These are phyloP conservation scores for Cyclotella cryptica DNA, from an alignment of 108 stramenopile genomes.

Conservation along the genomic window DNA sequence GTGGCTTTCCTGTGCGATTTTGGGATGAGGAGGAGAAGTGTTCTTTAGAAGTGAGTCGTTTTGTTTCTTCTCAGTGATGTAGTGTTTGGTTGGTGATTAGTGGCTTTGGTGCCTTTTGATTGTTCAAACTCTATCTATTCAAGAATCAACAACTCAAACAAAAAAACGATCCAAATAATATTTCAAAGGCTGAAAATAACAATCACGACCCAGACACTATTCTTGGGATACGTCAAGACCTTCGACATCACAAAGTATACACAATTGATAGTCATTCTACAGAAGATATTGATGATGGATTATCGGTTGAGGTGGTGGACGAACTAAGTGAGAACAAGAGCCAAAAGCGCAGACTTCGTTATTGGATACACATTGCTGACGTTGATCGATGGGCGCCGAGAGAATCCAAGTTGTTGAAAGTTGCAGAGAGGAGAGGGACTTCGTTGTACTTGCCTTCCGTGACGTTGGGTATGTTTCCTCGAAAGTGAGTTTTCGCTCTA, in stretches of 20 bases:
- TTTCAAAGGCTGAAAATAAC: conserved; percentile 4
- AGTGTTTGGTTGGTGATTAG: not conserved
- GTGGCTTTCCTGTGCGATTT: conserved; percentile 77
- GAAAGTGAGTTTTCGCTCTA: conserved; percentile 46
- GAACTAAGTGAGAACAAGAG: conserved; percentile 9
- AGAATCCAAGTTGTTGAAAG: conserved; percentile 57
- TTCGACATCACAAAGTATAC: conserved; percentile 69
- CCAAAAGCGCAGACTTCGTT: conserved; percentile 30
- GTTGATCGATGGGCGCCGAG: conserved; percentile 76
- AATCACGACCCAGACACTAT: conserved; percentile 62
- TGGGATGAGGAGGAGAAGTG: conserved; percentile 45
- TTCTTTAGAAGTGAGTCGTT: conserved; percentile 34
- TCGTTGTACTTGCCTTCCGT: conserved; percentile 71
- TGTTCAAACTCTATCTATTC: not conserved
- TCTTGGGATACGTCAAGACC: conserved; percentile 69
- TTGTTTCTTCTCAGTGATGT: not conserved
- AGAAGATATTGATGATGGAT: conserved; percentile 83
- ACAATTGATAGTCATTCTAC: conserved; percentile 80
- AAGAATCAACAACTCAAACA: not conserved
- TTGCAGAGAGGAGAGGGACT: conserved; percentile 67
- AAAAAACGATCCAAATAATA: not conserved
- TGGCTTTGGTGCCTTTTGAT: not conserved
- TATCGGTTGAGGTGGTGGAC: conserved; percentile 61
- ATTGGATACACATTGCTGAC: conserved; percentile 91
- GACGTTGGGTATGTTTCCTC: conserved; percentile 78